Base-by-base conservation (phyloP, 495 filamentous ascomycete genomes). In the Lineolata rhizophorae region DNA sequence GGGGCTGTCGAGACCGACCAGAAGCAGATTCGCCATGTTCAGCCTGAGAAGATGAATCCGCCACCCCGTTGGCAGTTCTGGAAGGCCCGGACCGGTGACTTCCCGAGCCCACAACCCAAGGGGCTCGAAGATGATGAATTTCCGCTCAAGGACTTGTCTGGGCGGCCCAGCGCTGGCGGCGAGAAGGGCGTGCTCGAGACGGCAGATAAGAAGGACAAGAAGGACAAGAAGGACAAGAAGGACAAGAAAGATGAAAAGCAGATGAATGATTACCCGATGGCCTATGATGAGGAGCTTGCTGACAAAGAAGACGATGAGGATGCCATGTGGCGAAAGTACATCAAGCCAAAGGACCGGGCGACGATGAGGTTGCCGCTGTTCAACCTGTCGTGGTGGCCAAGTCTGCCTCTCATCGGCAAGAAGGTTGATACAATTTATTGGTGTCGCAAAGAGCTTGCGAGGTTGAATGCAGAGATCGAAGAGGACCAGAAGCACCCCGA, bases 401-500 rank as follows among this genome's bases (percentile, higher is more conserved):
- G 70, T 0, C 45, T 94, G 16, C 83, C 81, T 17, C 52, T 84
- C 16, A 46, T 95, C 24, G 81, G 78, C 32, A 73, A 79, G 51
- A 94, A 93, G 50, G 83, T 93, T 11, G 90, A 97, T 50, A 90
- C 75, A 1, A 94, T 97, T 40, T 77, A 92, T 46, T 76, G 79
- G 52, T 90, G 81, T 45, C 76, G 87, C 13, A 70, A 70, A 40
- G 81, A 94, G 49, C 51, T 97, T 12, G 85, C 90, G 25, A 71
- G 76, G 13, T 58, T 95, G 17, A 97, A 95, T 43, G 34, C 84
- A 32, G 90, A 95, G 53, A 93, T 97, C 32, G 85, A 94, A 47
- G 55, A 74, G 20, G 90, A 95, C 43, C 90, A 97, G 45, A 59
- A 72, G 40, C 62, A 82, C 20, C 78, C 76, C 0, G 85, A 94